Evolutionary conservation across 1,284 basidiomycete genomes (phyloP), one percentile per base, ranked within the genome.

Genomic region (Apiotrichum gamsii): DNA sequence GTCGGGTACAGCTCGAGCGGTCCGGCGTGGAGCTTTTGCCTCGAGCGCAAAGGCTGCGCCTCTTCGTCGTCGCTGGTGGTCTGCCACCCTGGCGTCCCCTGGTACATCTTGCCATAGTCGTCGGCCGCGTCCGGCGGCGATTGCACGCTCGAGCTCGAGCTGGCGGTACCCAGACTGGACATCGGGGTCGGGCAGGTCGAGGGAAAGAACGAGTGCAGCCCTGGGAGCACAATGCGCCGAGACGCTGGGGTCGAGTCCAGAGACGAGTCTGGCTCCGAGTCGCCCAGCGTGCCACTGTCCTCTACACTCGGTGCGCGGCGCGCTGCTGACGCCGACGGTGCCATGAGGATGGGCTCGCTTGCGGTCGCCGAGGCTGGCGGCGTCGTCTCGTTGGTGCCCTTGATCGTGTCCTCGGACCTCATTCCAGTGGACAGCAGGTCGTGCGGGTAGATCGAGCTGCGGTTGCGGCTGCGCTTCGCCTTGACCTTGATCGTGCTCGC

Each of bases 21-120:
- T 24, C 19, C 8, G 23, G 15, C 10, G 16, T 21, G 16, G 23
- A 42, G 39, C 36, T 52, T 52, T 24, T 55, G 62, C 14, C 62
- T 37, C 18, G 52, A 57, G 10, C 61, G 47, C 1, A 47, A 51
- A 3, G 63, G 66, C 39, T 62, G 61, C 16, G 57, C 51, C 28
- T 61, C 63, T 16, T 66, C 64, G 37, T 69, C 66, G 42, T 69
- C 66, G 5, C 64, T 65, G 5, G 58, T 60, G 6, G 66, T 62
- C 56, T 3, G 66, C 67, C 8, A 66, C 64, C 8, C 66, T 45
- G 18, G n/a, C 64, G 48, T 16, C 63, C 60, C 11, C 11, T 45
- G 33, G 18, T 55, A 29, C 20, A 59, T 52, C 4, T 52, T 51
- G 6, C 58, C 58, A 30, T 39, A 49, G 13, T 48, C 51, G 8